Conservation (phyloP, 306 rosid genomes). For the Trifolium dubium region DNA sequence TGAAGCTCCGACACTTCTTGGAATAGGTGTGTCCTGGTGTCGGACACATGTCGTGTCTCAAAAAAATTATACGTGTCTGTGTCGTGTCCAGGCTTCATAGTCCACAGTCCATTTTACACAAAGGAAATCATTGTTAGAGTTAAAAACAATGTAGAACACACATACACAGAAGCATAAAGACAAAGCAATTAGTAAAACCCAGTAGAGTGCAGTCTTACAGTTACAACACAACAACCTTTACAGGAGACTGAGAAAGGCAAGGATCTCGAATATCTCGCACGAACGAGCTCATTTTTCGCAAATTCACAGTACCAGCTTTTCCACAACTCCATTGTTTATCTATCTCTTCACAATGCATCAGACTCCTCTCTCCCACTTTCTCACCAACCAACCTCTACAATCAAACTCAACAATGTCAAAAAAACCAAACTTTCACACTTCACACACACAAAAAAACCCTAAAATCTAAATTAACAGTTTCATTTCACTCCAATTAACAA, state of each 20-base stretch:
- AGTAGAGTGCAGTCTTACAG: constrained; percentile 54
- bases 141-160: constrained; percentile 3
- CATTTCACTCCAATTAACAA: neutral
- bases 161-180: neutral
- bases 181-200: constrained; percentile 11
- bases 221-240: constrained; percentile 68
- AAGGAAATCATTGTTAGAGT: neutral
- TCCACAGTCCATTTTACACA: constrained; percentile 16
- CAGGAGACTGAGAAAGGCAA: constrained; percentile 73
- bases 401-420: constrained; percentile 38
- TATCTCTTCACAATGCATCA: constrained; percentile 66
- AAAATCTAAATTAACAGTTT: constrained; percentile 6
- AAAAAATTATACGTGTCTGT: too few species aligned
- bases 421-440: too few species aligned
- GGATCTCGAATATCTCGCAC: constrained; percentile 84
- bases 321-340: constrained; percentile 74
- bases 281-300: constrained; percentile 67
- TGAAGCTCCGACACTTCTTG: too few species aligned
- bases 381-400: constrained; percentile 33
- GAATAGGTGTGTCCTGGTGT: too few species aligned
- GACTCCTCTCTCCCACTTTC: constrained; percentile 44
- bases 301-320: constrained; percentile 62
- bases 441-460: constrained; percentile 21
- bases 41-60: too few species aligned
- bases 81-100: too few species aligned